Percentiles rank a stretch among this genome's conserved stretches.
Evolutionary conservation across 371 early-diverging fungal genomes (phyloP).

Genomic region (Lichtheimia ramosa): DNA sequence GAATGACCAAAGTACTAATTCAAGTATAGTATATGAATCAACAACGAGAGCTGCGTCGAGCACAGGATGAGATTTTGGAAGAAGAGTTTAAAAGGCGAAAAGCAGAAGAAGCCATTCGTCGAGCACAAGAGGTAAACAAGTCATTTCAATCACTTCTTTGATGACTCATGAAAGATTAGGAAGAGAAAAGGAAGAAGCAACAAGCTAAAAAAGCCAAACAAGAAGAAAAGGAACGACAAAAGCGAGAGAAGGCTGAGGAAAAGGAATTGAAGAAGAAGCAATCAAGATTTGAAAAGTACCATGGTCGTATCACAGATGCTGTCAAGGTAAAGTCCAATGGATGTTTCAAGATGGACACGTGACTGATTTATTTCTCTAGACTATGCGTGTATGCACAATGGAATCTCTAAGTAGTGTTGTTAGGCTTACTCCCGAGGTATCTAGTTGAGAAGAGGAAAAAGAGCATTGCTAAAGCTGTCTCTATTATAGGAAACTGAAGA

Average conservation of each 20-base stretch:
- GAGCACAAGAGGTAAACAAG: constrained; percentile 40
- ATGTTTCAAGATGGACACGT: no score
- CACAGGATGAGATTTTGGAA: constrained; percentile 34
- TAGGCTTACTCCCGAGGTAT: constrained; percentile 6
- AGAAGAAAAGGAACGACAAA: constrained; percentile 32
- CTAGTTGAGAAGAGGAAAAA: not conserved
- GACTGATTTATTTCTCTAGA: no score
- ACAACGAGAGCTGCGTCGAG: constrained; percentile 31
- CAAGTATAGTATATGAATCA: constrained; percentile 34
- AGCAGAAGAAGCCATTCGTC: constrained; percentile 32
- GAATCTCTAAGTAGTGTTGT: constrained; percentile 4
- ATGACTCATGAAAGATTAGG: no score
- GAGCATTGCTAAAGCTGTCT: not conserved
- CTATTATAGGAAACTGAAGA: constrained; percentile 11
- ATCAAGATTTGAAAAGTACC: constrained; percentile 30
- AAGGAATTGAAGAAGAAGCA: constrained; percentile 31
- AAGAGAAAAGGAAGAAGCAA: constrained; percentile 28
- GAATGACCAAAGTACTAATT: not conserved
- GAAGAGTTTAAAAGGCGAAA: constrained; percentile 33
- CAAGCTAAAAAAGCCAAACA: constrained; percentile 30
- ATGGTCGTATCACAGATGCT: constrained; percentile 18
- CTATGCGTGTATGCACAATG: constrained; percentile 4
- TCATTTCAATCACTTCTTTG: no score
- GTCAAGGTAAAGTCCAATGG: constrained; percentile 25
- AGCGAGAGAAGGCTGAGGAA: constrained; percentile 26